phyloP scores from a whole-genome alignment of 2,329 filamentous ascomycete species.

The Paracamarosporium sp. region DNA sequence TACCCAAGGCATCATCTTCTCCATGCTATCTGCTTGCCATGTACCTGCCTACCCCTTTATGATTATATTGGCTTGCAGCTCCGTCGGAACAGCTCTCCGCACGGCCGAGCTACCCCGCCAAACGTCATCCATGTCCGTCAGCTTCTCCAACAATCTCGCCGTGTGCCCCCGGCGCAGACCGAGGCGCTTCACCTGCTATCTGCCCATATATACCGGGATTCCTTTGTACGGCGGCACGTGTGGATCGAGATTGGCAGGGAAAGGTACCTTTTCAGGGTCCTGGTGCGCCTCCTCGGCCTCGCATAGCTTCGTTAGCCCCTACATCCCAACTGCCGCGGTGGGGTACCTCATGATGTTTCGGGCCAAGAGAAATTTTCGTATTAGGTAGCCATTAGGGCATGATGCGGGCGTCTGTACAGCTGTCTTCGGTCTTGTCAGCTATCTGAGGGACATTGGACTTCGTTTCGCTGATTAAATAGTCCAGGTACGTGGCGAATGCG shows the following conservation, averaged over 20 bases:
- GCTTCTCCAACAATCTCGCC: background rate
- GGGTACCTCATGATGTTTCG: conserved; percentile 26
- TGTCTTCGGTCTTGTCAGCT: background rate
- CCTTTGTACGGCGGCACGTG: background rate
- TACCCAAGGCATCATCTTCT: background rate
- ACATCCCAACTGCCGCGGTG: conserved; percentile 45
- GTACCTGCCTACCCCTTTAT: too few relatives aligned
- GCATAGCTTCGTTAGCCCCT: conserved; percentile 12
- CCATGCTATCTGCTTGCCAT: too few relatives aligned
- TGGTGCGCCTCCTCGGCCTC: conserved; percentile 7
- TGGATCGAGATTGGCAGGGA: background rate
- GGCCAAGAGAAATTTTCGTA: conserved; percentile 19
- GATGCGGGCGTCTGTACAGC: background rate
- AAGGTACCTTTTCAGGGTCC: background rate
- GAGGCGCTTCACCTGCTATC: background rate
- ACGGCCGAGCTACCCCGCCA: background rate
- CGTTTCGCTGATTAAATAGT: background rate
- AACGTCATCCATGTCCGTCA: background rate
- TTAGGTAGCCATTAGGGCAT: background rate
- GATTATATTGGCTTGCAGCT: background rate
- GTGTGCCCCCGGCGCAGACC: background rate
- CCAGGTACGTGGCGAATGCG: background rate
- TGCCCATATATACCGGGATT: background rate
- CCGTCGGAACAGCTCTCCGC: background rate
- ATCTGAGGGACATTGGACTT: background rate